Evolutionary conservation across 2,329 filamentous ascomycete species (phyloP).

Genomic region (Cadophora gregata): DNA sequence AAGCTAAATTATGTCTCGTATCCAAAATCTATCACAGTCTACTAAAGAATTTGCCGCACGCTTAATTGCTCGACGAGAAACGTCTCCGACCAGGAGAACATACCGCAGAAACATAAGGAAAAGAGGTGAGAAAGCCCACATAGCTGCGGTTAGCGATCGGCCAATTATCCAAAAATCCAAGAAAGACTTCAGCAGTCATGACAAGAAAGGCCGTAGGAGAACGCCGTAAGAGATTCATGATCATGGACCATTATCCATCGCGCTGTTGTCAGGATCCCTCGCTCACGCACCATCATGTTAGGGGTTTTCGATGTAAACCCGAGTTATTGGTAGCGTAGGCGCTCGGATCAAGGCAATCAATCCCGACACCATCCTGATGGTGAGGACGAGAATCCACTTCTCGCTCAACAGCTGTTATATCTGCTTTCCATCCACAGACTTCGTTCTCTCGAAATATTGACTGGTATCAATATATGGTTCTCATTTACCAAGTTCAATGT

Average conservation of each 20-base stretch:
- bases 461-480: conserved; percentile 5
- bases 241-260: conserved; percentile 12
- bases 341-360: too few relatives aligned
- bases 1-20: not conserved
- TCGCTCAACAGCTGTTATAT: too few relatives aligned
- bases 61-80: conserved; percentile 2
- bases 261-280: too few relatives aligned
- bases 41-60: conserved; percentile 7
- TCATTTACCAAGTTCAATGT: not conserved
- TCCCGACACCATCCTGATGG: too few relatives aligned
- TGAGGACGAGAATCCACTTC: too few relatives aligned
- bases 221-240: conserved; percentile 22
- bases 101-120: not conserved
- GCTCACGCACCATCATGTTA: too few relatives aligned
- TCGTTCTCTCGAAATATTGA: too few relatives aligned
- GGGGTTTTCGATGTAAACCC: too few relatives aligned
- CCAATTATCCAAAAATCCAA: not conserved
- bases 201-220: conserved; percentile 12
- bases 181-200: not conserved
- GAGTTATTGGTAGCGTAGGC: too few relatives aligned
- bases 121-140: not conserved
- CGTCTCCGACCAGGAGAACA: not conserved
- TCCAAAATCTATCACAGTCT: not conserved
- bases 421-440: too few relatives aligned
- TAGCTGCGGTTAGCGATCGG: not conserved